Evolutionary conservation across 176 grass and related monocot genomes (phyloP).

Genomic region (Echinochloa phyllopogon): DNA sequence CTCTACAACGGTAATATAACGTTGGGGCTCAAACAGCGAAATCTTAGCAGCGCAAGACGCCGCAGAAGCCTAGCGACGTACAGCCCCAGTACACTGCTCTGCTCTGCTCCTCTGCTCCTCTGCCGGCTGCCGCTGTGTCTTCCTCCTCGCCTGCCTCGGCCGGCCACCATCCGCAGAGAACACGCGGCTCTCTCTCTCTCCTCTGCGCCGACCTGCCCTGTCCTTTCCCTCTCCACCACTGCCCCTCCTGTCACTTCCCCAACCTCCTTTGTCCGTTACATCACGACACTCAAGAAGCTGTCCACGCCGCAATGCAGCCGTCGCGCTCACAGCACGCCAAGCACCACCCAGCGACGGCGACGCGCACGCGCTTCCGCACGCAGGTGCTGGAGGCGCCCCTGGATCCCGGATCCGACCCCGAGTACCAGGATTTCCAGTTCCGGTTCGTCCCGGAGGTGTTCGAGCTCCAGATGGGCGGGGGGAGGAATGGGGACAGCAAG

Average conservation of each 20-base stretch:
- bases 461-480: constrained; percentile 48
- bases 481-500: not conserved
- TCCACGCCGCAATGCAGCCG: constrained; percentile 44
- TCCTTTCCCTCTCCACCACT: not conserved
- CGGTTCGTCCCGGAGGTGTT: constrained; percentile 41
- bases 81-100: not conserved
- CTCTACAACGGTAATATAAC: constrained; percentile 51
- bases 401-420: not conserved
- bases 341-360: constrained; percentile 22
- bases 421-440: constrained; percentile 45
- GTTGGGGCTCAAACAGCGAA: constrained; percentile 7
- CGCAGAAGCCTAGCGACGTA: not conserved
- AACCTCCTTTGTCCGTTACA: constrained; percentile 54
- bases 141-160: not conserved
- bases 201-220: constrained; percentile 11
- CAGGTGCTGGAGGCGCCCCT: constrained; percentile 28
- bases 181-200: not conserved
- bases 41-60: constrained; percentile 14
- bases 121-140: constrained; percentile 7
- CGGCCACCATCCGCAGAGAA: not conserved
- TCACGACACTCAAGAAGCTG: constrained; percentile 25
- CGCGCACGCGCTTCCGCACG: constrained; percentile 38
- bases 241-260: constrained; percentile 41
- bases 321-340: constrained; percentile 45
- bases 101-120: not conserved